Conservation (phyloP, 2,329 filamentous ascomycete genomes). For the Aspergillus sp. region DNA sequence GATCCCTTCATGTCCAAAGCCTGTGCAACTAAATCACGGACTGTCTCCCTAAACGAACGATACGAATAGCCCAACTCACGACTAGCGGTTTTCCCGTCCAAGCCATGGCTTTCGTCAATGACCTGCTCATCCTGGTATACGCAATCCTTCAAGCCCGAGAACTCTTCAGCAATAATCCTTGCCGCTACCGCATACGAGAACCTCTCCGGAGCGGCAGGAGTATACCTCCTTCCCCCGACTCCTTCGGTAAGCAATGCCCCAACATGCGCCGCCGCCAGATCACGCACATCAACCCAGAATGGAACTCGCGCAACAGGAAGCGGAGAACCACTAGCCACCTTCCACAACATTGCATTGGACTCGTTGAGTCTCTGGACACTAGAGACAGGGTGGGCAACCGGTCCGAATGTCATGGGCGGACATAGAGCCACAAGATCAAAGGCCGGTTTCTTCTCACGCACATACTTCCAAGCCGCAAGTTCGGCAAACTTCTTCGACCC, state of each 20-base stretch:
- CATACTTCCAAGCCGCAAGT: slow-evolving; percentile 27
- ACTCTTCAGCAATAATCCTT: slow-evolving; percentile 5
- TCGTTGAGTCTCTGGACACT: slow-evolving; percentile 39
- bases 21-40: slow-evolving; percentile 18
- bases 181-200: slow-evolving; percentile 46
- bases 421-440: slow-evolving; percentile 47
- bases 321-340: slow-evolving; percentile 31
- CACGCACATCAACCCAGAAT: slow-evolving; percentile 48
- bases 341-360: slow-evolving; percentile 44
- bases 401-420: slow-evolving; percentile 47
- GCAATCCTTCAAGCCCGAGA: background rate
- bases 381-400: slow-evolving; percentile 38
- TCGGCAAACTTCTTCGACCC: slow-evolving; percentile 34
- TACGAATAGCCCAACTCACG: slow-evolving; percentile 41
- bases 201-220: slow-evolving; percentile 39
- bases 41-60: slow-evolving; percentile 16
- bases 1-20: slow-evolving; percentile 6
- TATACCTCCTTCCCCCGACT: slow-evolving; percentile 33
- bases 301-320: slow-evolving; percentile 32
- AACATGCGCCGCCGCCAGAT: slow-evolving; percentile 45
- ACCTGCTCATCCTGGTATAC: slow-evolving; percentile 36
- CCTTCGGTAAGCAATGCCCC: slow-evolving; percentile 36
- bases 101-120: slow-evolving; percentile 28
- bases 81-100: slow-evolving; percentile 42
- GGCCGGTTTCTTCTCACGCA: slow-evolving; percentile 30